Percentiles rank a stretch among this genome's conserved stretches.
Evolutionary conservation across 2,329 filamentous ascomycete genomes (phyloP).

Genomic region (Alternaria angustiovoidea): DNA sequence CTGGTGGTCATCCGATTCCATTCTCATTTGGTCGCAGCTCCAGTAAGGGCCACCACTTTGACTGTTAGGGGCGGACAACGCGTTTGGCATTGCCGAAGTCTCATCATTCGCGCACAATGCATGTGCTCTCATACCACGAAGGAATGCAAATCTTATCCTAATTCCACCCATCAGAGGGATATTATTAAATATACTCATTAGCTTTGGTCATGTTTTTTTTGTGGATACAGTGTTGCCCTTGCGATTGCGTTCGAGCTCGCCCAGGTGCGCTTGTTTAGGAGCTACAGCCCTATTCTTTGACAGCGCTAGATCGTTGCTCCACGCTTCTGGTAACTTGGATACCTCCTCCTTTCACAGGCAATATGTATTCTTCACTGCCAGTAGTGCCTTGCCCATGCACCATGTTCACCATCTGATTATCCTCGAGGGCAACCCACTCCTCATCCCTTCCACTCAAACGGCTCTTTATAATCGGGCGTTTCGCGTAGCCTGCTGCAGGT

Average conservation of each 20-base stretch:
- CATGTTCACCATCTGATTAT: constrained; percentile 11
- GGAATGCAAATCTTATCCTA: neutral
- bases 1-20: neutral
- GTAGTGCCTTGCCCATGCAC: constrained; percentile 8
- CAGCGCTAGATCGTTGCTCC: constrained; percentile 10
- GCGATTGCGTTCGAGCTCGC: neutral
- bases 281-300: neutral
- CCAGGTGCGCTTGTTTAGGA: neutral
- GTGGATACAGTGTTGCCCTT: neutral
- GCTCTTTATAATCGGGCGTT: constrained; percentile 13
- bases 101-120: neutral
- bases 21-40: neutral
- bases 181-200: neutral
- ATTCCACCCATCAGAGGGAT: neutral
- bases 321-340: constrained; percentile 14
- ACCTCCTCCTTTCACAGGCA: constrained; percentile 4
- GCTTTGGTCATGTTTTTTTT: neutral
- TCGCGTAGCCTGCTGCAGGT: constrained; percentile 8
- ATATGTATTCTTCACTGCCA: constrained; percentile 12
- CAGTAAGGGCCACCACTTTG: neutral
- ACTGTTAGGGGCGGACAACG: neutral
- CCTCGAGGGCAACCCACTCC: constrained; percentile 15
- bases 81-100: neutral
- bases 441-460: constrained; percentile 14
- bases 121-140: neutral